Percentiles rank a stretch among this genome's conserved stretches.
These are phyloP conservation scores for Curvularia lunata DNA, from an alignment of 2,329 filamentous ascomycete species.

Conservation along the genomic window DNA sequence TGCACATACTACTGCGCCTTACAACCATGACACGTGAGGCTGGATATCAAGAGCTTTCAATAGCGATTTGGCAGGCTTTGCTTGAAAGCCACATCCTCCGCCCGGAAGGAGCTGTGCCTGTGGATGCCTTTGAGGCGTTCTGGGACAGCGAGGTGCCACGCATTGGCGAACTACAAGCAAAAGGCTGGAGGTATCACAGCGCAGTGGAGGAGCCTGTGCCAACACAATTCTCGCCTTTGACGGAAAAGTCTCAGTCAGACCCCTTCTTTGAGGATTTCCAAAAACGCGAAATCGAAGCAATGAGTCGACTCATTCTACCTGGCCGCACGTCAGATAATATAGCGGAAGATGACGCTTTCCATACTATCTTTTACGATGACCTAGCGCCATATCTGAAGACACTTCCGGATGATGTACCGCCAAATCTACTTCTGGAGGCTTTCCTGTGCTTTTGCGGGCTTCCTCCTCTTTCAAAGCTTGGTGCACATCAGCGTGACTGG, in stretches of 20 bases:
- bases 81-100: slow-evolving; percentile 74
- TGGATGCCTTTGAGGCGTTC: slow-evolving; percentile 68
- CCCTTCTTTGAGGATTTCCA: slow-evolving; percentile 35
- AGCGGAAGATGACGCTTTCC: slow-evolving; percentile 79
- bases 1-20: slow-evolving; percentile 77
- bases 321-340: slow-evolving; percentile 77
- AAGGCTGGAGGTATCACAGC: slow-evolving; percentile 70
- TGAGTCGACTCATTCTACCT: slow-evolving; percentile 62
- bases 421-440: slow-evolving; percentile 66
- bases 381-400: slow-evolving; percentile 67
- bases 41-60: slow-evolving; percentile 77
- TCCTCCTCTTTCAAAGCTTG: slow-evolving; percentile 57
- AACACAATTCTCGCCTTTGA: slow-evolving; percentile 10
- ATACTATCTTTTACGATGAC: slow-evolving; percentile 81
- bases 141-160: slow-evolving; percentile 87
- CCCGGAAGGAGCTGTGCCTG: slow-evolving; percentile 57
- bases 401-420: slow-evolving; percentile 46
- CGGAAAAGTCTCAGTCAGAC: slow-evolving; percentile 15
- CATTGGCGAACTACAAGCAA: slow-evolving; percentile 74
- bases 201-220: slow-evolving; percentile 22
- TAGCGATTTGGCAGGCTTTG: slow-evolving; percentile 82
- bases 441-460: slow-evolving; percentile 59
- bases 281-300: slow-evolving; percentile 60
- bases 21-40: slow-evolving; percentile 76
- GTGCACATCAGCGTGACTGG: slow-evolving; percentile 46